Percentiles rank a stretch among this genome's conserved stretches.
phyloP scores from a whole-genome alignment of 2,329 filamentous ascomycete genomes.

The Aspergillus quadricinctus region DNA sequence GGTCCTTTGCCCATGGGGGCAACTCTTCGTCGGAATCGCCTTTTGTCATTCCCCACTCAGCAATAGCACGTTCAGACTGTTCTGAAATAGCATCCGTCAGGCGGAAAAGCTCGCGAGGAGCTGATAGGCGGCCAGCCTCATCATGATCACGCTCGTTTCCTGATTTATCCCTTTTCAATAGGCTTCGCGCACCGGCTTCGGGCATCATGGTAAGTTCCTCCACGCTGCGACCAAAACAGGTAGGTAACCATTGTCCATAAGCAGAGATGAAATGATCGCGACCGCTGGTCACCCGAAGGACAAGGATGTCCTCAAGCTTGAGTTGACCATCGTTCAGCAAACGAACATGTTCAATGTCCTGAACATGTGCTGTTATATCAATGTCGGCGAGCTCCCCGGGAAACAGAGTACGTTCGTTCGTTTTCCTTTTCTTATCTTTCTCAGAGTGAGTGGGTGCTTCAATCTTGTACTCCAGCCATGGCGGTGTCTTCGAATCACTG shows the following conservation, averaged over 20 bases:
- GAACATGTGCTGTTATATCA: constrained; percentile 63
- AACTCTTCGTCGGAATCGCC: constrained; percentile 30
- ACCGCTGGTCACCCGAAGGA: constrained; percentile 77
- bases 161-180: constrained; percentile 35
- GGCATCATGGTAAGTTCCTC: constrained; percentile 83
- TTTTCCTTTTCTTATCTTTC: constrained; percentile 22
- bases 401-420: constrained; percentile 61
- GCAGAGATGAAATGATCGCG: constrained; percentile 89
- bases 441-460: constrained; percentile 46
- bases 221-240: constrained; percentile 79
- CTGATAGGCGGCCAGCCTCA: constrained; percentile 60
- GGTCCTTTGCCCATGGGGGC: constrained; percentile 49
- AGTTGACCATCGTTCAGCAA: constrained; percentile 65
- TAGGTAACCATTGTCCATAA: constrained; percentile 71
- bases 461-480: constrained; percentile 70
- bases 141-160: constrained; percentile 28
- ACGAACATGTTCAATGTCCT: constrained; percentile 59
- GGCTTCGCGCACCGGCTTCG: constrained; percentile 69
- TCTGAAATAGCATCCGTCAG: constrained; percentile 75
- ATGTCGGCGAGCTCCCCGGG: constrained; percentile 79
- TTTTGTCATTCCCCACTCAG: constrained; percentile 60
- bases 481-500: constrained; percentile 42
- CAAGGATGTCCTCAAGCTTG: constrained; percentile 77
- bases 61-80: constrained; percentile 54
- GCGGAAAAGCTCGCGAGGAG: constrained; percentile 82